Percentiles rank a stretch among this genome's conserved stretches.
These are phyloP conservation scores for Allium cepa DNA, from an alignment of 106 monocot genomes.

Conservation along the genomic window DNA sequence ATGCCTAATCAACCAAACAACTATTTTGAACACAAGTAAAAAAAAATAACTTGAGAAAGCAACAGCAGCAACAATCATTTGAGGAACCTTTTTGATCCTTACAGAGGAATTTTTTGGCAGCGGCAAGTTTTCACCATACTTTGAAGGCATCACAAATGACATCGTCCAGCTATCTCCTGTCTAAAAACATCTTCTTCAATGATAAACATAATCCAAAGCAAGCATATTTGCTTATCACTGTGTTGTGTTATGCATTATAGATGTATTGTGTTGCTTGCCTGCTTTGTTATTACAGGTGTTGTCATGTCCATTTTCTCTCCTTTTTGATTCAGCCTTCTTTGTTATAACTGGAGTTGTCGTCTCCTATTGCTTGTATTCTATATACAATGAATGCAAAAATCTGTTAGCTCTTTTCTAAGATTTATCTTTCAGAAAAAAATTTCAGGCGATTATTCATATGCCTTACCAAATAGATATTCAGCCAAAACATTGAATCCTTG, in stretches of 20 bases:
- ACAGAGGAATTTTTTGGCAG: slow-evolving; percentile 69
- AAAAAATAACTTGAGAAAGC: slow-evolving; percentile 60
- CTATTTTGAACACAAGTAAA: background rate
- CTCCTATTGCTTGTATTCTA: slow-evolving; percentile 79
- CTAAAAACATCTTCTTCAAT: slow-evolving; percentile 9
- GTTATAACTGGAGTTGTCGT: slow-evolving; percentile 90
- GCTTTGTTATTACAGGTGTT: slow-evolving; percentile 65
- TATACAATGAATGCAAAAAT: background rate
- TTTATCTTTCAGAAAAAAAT: background rate
- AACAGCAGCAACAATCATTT: slow-evolving; percentile 56
- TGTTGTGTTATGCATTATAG: too few relatives aligned
- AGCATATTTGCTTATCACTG: too few relatives aligned
- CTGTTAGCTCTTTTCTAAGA: background rate
- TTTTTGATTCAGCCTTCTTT: slow-evolving; percentile 29
- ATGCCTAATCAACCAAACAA: background rate
- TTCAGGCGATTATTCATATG: slow-evolving; percentile 10
- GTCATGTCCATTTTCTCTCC: slow-evolving; percentile 94
- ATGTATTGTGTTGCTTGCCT: slow-evolving; percentile 17
- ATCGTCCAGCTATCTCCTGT: slow-evolving; percentile 54
- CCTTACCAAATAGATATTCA: slow-evolving; percentile 85
- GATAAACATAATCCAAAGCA: too few relatives aligned
- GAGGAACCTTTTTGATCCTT: slow-evolving; percentile 53
- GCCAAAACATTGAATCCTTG: slow-evolving; percentile 73
- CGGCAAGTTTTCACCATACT: slow-evolving; percentile 69
- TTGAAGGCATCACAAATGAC: slow-evolving; percentile 92